phyloP scores from a whole-genome alignment of 148 eudicot genomes.

The Chenopodium berlandieri region DNA sequence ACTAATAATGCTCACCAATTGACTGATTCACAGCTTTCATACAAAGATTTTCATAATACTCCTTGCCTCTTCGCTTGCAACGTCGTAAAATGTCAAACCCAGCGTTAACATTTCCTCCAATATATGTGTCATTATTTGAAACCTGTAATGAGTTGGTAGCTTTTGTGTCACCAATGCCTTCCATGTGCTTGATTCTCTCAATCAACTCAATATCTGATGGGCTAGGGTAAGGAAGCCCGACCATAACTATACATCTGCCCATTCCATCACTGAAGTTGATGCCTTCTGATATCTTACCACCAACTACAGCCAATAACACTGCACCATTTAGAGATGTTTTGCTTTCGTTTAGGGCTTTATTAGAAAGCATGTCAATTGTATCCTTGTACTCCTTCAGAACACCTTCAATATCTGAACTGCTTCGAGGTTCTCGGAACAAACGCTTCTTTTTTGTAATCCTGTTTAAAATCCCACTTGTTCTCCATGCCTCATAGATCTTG shows the following conservation, averaged over 20 bases:
- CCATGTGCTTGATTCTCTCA: slow-evolving; percentile 88
- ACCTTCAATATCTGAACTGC: slow-evolving; percentile 63
- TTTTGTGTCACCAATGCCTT: slow-evolving; percentile 49
- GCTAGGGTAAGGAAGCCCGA: slow-evolving; percentile 92
- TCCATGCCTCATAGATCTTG: slow-evolving; percentile 79
- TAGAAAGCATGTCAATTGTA: slow-evolving; percentile 44
- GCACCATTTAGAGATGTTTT: slow-evolving; percentile 63
- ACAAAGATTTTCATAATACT: slow-evolving; percentile 93
- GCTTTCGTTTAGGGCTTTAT: slow-evolving; percentile 24
- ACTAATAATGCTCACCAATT: slow-evolving; percentile 55
- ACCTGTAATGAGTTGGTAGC: slow-evolving; percentile 19
- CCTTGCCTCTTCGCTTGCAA: slow-evolving; percentile 79
- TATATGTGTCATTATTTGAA: slow-evolving; percentile 21
- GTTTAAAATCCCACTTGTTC: slow-evolving; percentile 68
- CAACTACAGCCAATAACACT: slow-evolving; percentile 82
- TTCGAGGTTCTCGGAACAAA: slow-evolving; percentile 85
- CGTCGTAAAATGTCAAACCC: slow-evolving; percentile 75
- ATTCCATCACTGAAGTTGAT: slow-evolving; percentile 95
- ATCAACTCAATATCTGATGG: slow-evolving; percentile 85
- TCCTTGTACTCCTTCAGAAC: slow-evolving; percentile 76
- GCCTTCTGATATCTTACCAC: slow-evolving; percentile 96
- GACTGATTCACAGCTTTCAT: slow-evolving; percentile 99
- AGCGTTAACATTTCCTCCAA: slow-evolving; percentile 42
- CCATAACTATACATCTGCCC: slow-evolving; percentile 94
- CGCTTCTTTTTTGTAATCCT: slow-evolving; percentile 71